These are phyloP conservation scores for Aspergillus indologenus DNA, from an alignment of 495 filamentous ascomycete genomes.

Conservation along the genomic window DNA sequence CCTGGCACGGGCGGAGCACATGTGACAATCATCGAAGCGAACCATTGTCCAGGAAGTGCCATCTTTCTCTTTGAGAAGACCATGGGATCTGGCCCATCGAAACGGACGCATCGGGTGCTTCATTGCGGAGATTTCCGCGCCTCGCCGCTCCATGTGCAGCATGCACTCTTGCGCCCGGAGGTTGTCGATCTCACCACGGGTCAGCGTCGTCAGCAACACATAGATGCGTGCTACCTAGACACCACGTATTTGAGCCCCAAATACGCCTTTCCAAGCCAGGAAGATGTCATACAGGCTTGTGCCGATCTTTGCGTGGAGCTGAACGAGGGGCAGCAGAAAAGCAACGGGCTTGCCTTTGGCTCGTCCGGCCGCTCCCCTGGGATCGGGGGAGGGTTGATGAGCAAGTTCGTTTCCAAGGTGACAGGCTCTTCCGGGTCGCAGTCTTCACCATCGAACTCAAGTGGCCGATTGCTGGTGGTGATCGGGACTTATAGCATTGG, in stretches of 20 bases:
- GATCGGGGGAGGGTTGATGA: conserved; percentile 54
- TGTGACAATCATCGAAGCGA: conserved; percentile 94
- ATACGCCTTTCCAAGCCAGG: conserved; percentile 89
- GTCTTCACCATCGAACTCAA: conserved; percentile 12
- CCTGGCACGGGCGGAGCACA: conserved; percentile 74
- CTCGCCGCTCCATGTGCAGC: conserved; percentile 77
- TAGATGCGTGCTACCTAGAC: conserved; percentile 94
- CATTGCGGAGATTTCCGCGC: conserved; percentile 97
- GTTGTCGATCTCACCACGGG: conserved; percentile 64
- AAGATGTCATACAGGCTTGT: conserved; percentile 81
- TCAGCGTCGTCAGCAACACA: conserved; percentile 71
- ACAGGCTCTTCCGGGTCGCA: conserved; percentile 14
- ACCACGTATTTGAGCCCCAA: conserved; percentile 96
- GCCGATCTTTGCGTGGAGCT: conserved; percentile 80
- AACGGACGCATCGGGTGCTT: conserved; percentile 69
- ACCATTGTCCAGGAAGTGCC: conserved; percentile 94
- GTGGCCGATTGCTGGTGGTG: conserved; percentile 79
- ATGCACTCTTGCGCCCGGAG: conserved; percentile 77
- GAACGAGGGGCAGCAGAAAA: conserved; percentile 52
- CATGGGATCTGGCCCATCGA: conserved; percentile 54
- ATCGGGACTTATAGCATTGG: conserved; percentile 97
- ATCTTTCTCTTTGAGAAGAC: conserved; percentile 88
- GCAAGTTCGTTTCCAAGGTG: conserved; percentile 52
- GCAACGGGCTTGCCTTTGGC: background rate
- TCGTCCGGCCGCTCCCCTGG: background rate